Conservation (phyloP, 164 flowering plant species). For the Tetrastigma voinierianum region DNA sequence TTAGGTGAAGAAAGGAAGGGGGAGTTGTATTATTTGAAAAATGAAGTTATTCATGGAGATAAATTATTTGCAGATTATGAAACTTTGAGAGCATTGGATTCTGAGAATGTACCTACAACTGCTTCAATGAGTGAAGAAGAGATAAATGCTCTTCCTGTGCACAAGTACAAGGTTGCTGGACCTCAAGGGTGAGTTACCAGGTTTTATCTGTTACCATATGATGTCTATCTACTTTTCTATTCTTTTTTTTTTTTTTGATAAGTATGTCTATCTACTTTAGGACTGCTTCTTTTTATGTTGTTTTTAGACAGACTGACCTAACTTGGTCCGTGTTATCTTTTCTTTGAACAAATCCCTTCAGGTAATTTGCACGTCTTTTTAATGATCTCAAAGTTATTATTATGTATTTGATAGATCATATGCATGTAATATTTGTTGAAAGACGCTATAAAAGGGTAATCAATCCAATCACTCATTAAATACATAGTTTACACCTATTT, state of each 20-base stretch:
- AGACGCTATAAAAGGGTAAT: too few relatives aligned
- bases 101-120: constrained; percentile 49
- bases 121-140: constrained; percentile 95
- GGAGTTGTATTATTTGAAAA: not conserved
- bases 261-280: constrained; percentile 10
- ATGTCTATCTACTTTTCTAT: constrained; percentile 8
- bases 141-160: constrained; percentile 93
- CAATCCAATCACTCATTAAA: too few relatives aligned
- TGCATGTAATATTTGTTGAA: too few relatives aligned
- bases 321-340: too few relatives aligned
- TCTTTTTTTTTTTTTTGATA: not conserved
- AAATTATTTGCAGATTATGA: constrained; percentile 71
- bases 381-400: too few relatives aligned
- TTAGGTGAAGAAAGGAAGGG: too few relatives aligned
- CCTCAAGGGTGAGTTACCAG: constrained; percentile 44
- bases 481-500: too few relatives aligned
- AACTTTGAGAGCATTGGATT: constrained; percentile 69
- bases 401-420: too few relatives aligned
- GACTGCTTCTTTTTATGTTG: not conserved
- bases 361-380: too few relatives aligned
- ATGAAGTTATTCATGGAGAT: not conserved
- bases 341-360: too few relatives aligned
- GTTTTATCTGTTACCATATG: not conserved
- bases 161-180: constrained; percentile 64
- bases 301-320: not conserved